A percentile compares a stretch with the other conserved stretches of the same genome.
These are phyloP conservation scores for Fraxinus baroniana DNA, from an alignment of 305 asterid genomes.

Conservation along the genomic window DNA sequence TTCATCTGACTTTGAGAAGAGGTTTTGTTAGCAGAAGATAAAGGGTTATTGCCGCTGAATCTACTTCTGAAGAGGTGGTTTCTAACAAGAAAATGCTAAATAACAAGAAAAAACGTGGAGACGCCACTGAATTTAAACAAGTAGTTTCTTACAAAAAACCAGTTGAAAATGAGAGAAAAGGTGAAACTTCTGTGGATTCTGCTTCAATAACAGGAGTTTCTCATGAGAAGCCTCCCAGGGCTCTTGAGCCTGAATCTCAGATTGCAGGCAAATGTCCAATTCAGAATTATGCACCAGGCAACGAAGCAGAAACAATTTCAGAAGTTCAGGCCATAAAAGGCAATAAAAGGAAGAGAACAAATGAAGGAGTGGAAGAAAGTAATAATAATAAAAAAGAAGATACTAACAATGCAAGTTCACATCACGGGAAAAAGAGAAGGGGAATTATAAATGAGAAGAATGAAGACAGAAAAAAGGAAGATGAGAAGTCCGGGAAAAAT, in stretches of 20 bases:
- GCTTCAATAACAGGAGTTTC: constrained; percentile 28
- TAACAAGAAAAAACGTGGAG: not conserved
- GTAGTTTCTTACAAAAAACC: constrained; percentile 33
- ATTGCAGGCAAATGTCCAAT: constrained; percentile 33
- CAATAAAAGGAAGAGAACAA: constrained; percentile 40
- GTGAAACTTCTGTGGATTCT: constrained; percentile 27
- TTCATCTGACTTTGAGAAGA: constrained; percentile 9
- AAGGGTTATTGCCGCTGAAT: constrained; percentile 22
- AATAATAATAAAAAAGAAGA: constrained; percentile 18
- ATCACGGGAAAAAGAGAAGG: constrained; percentile 29
- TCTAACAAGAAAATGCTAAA: constrained; percentile 18
- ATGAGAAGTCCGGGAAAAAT: constrained; percentile 31
- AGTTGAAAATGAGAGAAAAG: constrained; percentile 21
- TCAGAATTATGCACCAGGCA: constrained; percentile 28
- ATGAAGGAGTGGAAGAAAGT: constrained; percentile 27
- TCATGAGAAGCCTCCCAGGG: constrained; percentile 45
- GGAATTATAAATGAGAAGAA: constrained; percentile 21
- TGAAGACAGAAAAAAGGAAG: constrained; percentile 25
- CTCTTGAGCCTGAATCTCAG: constrained; percentile 41
- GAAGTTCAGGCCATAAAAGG: constrained; percentile 25
- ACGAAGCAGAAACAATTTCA: constrained; percentile 33
- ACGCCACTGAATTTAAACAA: constrained; percentile 15
- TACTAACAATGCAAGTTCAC: constrained; percentile 19
- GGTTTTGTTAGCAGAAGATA: constrained; percentile 25
- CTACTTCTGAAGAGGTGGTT: constrained; percentile 22